Evolutionary conservation across 441 rosid species (phyloP).

Genomic region (Pelargonium myrrhifolium): DNA sequence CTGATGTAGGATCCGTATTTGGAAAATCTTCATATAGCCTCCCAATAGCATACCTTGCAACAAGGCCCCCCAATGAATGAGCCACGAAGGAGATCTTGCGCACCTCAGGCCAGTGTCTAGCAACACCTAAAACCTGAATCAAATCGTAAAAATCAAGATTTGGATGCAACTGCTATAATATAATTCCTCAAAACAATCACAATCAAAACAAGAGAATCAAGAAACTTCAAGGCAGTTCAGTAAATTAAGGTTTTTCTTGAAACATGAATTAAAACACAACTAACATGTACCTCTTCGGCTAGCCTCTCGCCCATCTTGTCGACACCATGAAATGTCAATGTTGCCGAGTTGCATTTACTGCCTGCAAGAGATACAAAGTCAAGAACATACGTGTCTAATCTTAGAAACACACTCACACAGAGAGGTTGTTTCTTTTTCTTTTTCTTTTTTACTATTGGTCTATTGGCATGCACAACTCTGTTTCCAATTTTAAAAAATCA

Average conservation of each 20-base stretch:
- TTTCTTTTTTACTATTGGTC: not conserved
- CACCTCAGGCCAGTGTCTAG: constrained; percentile 44
- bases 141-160: not conserved
- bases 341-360: constrained; percentile 66
- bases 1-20: constrained; percentile 14
- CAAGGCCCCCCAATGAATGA: constrained; percentile 93
- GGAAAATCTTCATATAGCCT: constrained; percentile 49
- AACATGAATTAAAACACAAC: constrained; percentile 17
- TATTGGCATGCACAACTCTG: not conserved
- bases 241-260: constrained; percentile 5
- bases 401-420: not conserved
- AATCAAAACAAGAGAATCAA: not conserved
- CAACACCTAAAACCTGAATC: constrained; percentile 59
- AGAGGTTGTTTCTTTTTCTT: no score
- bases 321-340: constrained; percentile 83
- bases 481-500: not conserved
- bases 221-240: not conserved
- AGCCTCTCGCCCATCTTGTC: constrained; percentile 92
- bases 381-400: not conserved
- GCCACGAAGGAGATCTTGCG: constrained; percentile 86
- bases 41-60: constrained; percentile 89
- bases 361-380: constrained; percentile 38
- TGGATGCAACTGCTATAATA: not conserved
- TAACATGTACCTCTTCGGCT: constrained; percentile 66
- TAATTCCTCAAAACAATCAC: not conserved